A percentile compares a stretch with the other conserved stretches of the same genome.
Evolutionary conservation across 2,329 filamentous ascomycete genomes (phyloP).

Genomic region (Orbilia javanica): DNA sequence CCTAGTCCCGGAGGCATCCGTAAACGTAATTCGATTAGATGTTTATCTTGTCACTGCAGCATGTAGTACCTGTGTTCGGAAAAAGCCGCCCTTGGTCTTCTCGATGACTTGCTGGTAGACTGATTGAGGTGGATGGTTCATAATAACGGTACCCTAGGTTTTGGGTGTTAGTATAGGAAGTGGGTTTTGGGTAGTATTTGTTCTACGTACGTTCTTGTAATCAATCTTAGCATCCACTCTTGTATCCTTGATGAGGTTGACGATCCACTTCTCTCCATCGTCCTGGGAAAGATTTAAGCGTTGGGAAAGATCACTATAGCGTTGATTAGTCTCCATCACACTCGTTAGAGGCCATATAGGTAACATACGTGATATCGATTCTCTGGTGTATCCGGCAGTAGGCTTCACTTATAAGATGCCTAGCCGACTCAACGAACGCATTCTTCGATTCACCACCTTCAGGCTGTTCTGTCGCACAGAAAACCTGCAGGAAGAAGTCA

Average conservation of each 20-base stretch:
- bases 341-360: no score
- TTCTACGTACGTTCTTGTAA: slow-evolving; percentile 77
- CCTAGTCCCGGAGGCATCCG: slow-evolving; percentile 3
- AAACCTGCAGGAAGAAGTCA: slow-evolving; percentile 86
- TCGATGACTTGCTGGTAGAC: slow-evolving; percentile 99
- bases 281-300: slow-evolving; percentile 91
- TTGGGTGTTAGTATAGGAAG: slow-evolving; percentile 7
- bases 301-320: slow-evolving; percentile 81
- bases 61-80: slow-evolving; percentile 94
- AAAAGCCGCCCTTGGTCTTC: slow-evolving; percentile 98
- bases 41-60: slow-evolving; percentile 59
- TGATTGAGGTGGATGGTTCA: slow-evolving; percentile 99
- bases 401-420: slow-evolving; percentile 96
- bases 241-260: slow-evolving; percentile 98
- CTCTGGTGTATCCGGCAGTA: slow-evolving; percentile 99
- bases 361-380: slow-evolving; percentile 85
- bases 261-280: slow-evolving; percentile 99
- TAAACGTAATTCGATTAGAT: not conserved
- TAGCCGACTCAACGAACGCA: slow-evolving; percentile 89
- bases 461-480: not conserved
- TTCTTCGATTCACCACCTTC: slow-evolving; percentile 76
- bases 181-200: not conserved
- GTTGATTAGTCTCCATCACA: no score
- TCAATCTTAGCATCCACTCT: slow-evolving; percentile 99
- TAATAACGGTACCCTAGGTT: slow-evolving; percentile 85